A percentile compares a stretch with the other conserved stretches of the same genome.
These are phyloP conservation scores for Pleurotus giganteus DNA, from an alignment of 768 basidiomycete genomes.

Conservation along the genomic window DNA sequence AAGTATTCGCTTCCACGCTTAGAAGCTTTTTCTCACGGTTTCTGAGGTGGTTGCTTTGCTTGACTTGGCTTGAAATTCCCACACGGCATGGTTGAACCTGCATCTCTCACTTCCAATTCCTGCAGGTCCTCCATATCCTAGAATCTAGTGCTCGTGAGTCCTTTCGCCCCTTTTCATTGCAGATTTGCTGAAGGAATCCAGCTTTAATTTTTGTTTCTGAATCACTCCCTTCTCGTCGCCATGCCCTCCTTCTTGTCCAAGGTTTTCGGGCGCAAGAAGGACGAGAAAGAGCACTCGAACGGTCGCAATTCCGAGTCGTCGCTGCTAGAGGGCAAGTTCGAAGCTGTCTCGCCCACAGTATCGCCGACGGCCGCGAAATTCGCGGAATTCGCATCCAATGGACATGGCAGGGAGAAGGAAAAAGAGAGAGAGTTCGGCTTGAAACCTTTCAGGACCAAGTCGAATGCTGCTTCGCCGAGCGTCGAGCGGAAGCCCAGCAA, in stretches of 20 bases:
- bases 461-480: constrained; percentile 35
- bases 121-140: constrained; percentile 6
- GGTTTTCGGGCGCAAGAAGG: constrained; percentile 75
- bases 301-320: constrained; percentile 39
- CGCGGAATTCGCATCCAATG: constrained; percentile 29
- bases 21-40: not conserved
- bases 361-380: constrained; percentile 40
- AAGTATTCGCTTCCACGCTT: not conserved
- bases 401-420: constrained; percentile 32
- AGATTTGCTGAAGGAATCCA: not conserved
- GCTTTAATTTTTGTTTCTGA: not conserved
- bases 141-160: constrained; percentile 3
- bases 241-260: constrained; percentile 76
- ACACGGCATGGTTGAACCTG: constrained; percentile 11
- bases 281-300: constrained; percentile 43
- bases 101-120: not conserved
- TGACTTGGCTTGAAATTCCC: not conserved
- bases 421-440: constrained; percentile 43
- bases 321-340: constrained; percentile 73
- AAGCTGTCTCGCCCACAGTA: constrained; percentile 55
- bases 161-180: not conserved
- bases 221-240: constrained; percentile 18
- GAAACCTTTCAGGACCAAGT: constrained; percentile 49
- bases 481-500: constrained; percentile 31
- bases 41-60: too few species aligned